Conservation (phyloP, 2,329 filamentous ascomycete species). For the Penicillium thymicola region DNA sequence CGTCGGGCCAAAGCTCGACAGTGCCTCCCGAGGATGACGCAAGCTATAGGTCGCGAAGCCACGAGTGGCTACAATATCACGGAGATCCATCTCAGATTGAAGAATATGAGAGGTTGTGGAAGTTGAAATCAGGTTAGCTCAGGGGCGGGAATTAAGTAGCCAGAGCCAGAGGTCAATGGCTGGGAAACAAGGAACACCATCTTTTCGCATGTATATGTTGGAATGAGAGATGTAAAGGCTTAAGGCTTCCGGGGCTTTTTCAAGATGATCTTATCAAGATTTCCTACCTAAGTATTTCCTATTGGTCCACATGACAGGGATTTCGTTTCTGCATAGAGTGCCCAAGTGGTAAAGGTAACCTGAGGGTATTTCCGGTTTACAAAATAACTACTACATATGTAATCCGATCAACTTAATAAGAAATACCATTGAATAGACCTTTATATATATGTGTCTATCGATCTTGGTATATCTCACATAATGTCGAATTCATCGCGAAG, state of each 20-base stretch:
- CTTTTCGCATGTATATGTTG: not conserved
- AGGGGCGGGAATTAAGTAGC: not conserved
- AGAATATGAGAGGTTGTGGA: not conserved
- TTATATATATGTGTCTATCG: not conserved
- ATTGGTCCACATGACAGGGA: not conserved
- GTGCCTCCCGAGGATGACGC: constrained; percentile 30
- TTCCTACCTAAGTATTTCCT: not conserved
- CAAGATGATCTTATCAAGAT: not conserved
- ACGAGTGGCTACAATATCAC: constrained; percentile 13
- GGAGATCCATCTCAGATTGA: constrained; percentile 13
- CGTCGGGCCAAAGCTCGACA: constrained; percentile 34
- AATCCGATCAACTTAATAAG: too few species aligned
- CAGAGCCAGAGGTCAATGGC: not conserved
- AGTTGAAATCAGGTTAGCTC: not conserved
- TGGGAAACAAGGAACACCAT: not conserved
- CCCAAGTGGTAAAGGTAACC: too few species aligned
- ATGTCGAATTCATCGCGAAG: not conserved
- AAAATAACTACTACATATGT: too few species aligned
- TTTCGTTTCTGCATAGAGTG: not conserved
- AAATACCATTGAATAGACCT: not conserved
- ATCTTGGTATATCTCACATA: not conserved
- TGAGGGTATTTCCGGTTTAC: too few species aligned
- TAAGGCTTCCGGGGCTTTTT: not conserved
- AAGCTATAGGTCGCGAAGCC: constrained; percentile 23
- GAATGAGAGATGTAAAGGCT: not conserved